Conservation (phyloP, 1,139 yeast species). For the Yamadazyma sp. region DNA sequence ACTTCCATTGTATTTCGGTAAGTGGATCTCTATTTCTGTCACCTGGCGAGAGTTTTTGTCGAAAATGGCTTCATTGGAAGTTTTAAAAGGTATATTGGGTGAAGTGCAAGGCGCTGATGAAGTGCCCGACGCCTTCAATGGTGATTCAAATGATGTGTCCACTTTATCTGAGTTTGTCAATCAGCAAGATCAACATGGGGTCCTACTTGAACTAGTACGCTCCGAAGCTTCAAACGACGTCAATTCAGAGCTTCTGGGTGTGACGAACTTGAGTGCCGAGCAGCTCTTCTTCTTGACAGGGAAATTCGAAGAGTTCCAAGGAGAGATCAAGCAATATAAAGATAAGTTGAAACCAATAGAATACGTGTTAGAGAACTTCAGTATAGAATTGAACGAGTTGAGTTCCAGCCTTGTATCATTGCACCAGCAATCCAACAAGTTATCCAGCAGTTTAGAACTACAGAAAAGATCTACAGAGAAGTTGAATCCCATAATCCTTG, state of each 20-base stretch:
- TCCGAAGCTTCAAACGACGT: constrained; percentile 14
- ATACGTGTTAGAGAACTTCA: constrained; percentile 50
- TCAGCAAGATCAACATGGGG: constrained; percentile 1
- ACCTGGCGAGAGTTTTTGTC: too few species aligned
- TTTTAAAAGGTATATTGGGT: constrained; percentile 4
- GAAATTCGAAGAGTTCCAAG: constrained; percentile 33
- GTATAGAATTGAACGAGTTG: constrained; percentile 54
- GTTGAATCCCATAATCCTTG: constrained; percentile 71
- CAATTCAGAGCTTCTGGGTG: constrained; percentile 4
- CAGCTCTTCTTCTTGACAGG: constrained; percentile 13
- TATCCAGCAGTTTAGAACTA: constrained; percentile 39
- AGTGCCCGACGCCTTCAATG: background rate
- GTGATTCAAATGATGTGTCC: background rate
- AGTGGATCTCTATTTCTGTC: too few species aligned
- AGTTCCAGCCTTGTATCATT: constrained; percentile 62
- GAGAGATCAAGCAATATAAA: constrained; percentile 37
- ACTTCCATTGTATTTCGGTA: too few species aligned
- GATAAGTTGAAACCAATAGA: constrained; percentile 37
- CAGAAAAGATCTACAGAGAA: constrained; percentile 58
- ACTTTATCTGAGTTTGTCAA: background rate
- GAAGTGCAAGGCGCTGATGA: background rate
- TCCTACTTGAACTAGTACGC: constrained; percentile 20
- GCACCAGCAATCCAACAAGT: constrained; percentile 46
- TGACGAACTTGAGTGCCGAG: constrained; percentile 9
- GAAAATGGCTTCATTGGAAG: constrained; percentile 1